A percentile compares a stretch with the other conserved stretches of the same genome.
Evolutionary conservation across 306 rosid species (phyloP).

Genomic region (Citrullus colocynthis): DNA sequence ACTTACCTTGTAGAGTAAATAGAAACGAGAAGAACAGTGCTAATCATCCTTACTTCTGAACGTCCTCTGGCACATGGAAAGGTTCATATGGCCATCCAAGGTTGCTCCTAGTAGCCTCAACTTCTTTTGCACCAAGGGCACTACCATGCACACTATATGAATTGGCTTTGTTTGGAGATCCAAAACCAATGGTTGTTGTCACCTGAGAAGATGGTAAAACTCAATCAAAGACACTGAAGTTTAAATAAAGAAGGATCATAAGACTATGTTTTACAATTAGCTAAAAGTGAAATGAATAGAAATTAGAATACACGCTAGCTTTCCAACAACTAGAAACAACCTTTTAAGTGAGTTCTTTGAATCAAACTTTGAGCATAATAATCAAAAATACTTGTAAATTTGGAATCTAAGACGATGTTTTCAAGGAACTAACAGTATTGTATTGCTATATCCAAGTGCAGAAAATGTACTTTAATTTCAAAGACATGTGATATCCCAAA

Average conservation of each 20-base stretch:
- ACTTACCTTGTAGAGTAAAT: conserved; percentile 1
- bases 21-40: neutral
- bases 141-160: conserved; percentile 97
- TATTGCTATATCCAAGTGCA: neutral
- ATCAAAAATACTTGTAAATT: neutral
- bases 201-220: conserved; percentile 37
- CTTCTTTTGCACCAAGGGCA: conserved; percentile 97
- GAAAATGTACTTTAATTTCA: neutral
- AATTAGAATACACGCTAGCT: neutral
- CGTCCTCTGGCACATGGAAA: conserved; percentile 95
- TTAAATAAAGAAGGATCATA: neutral
- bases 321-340: neutral
- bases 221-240: neutral
- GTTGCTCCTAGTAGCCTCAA: conserved; percentile 88
- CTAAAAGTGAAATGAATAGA: neutral
- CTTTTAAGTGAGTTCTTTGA: neutral
- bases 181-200: conserved; percentile 94
- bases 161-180: conserved; percentile 97
- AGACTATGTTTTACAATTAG: neutral
- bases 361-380: neutral
- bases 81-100: conserved; percentile 96
- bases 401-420: neutral
- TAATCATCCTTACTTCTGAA: conserved; percentile 45
- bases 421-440: neutral
- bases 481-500: conserved; percentile 16